These are phyloP conservation scores for Monosporascus cannonballus DNA, from an alignment of 2,329 filamentous ascomycete species.

Conservation along the genomic window DNA sequence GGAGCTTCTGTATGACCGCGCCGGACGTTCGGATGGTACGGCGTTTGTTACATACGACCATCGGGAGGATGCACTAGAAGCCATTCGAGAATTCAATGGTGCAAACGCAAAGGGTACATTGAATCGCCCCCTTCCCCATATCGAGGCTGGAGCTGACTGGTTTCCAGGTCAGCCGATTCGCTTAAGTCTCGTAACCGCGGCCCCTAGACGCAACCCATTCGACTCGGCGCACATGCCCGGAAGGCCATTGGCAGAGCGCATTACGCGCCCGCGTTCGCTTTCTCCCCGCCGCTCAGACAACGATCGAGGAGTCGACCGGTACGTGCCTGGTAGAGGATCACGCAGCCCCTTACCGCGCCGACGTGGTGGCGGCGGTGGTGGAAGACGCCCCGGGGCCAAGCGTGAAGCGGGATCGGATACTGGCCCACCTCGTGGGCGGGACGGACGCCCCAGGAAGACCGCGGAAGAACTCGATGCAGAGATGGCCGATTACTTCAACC, in stretches of 20 bases:
- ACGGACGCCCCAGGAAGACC: constrained; percentile 71
- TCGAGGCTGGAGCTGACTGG: neutral
- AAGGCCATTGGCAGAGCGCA: constrained; percentile 54
- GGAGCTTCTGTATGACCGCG: constrained; percentile 75
- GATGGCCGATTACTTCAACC: constrained; percentile 88
- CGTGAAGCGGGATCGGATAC: constrained; percentile 39
- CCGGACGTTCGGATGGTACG: constrained; percentile 78
- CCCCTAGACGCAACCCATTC: constrained; percentile 49
- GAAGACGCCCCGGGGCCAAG: constrained; percentile 38
- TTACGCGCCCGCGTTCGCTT: constrained; percentile 61
- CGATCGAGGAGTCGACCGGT: constrained; percentile 70
- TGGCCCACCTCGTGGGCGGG: constrained; percentile 38
- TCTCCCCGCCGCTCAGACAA: constrained; percentile 41
- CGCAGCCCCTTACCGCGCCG: constrained; percentile 54
- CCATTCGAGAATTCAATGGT: constrained; percentile 76
- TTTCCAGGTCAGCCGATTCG: constrained; percentile 69
- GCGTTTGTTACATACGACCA: constrained; percentile 77
- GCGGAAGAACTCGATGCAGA: constrained; percentile 91
- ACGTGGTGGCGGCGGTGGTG: constrained; percentile 40
- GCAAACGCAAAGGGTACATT: constrained; percentile 75
- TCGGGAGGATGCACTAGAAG: constrained; percentile 63
- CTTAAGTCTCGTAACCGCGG: constrained; percentile 56
- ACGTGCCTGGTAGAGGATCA: constrained; percentile 57
- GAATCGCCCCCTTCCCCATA: too few species aligned
- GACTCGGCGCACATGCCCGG: constrained; percentile 49